Base-by-base conservation (phyloP, 2,329 filamentous ascomycete species). In the Stylonectria norvegica region DNA sequence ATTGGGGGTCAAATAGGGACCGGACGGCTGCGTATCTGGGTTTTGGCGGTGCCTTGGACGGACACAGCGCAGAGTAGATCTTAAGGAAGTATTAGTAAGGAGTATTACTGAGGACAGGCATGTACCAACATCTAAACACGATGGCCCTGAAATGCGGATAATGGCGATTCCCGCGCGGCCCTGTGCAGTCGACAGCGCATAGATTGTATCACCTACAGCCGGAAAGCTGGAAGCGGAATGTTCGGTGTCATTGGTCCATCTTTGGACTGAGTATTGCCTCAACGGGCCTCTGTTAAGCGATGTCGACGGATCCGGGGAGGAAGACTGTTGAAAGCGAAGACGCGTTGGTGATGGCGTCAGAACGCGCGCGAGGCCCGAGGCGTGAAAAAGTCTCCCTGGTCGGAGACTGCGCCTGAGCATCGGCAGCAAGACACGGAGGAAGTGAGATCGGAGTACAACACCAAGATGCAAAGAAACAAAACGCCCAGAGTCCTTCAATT, bases 131-230 rank as follows among this genome's bases (percentile, higher is more conserved):
- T 82, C 71, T 43, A 78, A 65, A 63, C 86, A 91, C 31, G 81
- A 79, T 19, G 86, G 76, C 0, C 93, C 93, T 4, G 93, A 96
- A 18, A 95, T 74, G 11, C 93, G 81, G 37, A 97, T 81, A 23
- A 97, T 83, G 2, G 91, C 91, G 60, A 98, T 95, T 1, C 89
- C 93, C 30, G 89, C 89, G 59, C 82, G 82, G 1, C 91, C 93
- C 9, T 85, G 72, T 0, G 88, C 89, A 1, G 90, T 94, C 0
- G 91, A 96, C 1, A 97, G 70, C 0, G 93, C 93, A 63, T 95
- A 97, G 38, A 98, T 95, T 1, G 91, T 97, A 42, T 79, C 73
- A 5, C 55, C 58, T 8, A 51, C 36, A 3, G 45, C 42, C 2
- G 60, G 49, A 8, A 61, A 46, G 6, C 38, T 37, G 2, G 48